Evolutionary conservation across 225 moss, liverwort and hornwort species (phyloP), one percentile per base, ranked within the genome.

Genomic region (Polytrichum formosum): DNA sequence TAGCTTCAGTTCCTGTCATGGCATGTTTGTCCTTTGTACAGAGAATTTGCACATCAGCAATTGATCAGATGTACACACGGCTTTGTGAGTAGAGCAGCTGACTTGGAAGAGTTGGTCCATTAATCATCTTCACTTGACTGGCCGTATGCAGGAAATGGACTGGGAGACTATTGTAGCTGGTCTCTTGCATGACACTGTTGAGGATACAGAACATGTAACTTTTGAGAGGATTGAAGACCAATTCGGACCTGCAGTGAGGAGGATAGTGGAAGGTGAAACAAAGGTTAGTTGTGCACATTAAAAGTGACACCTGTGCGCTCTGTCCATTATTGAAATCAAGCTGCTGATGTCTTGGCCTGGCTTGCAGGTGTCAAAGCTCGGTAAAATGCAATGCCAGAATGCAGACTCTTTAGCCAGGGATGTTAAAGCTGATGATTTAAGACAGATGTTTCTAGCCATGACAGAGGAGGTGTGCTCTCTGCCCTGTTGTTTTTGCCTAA

Each of bases 391-490:
- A 77, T 91, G 92, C 84, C 92, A 90, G 79, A 79, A 88, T 74
- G 84, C 91, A 56, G 90, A 88, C 69, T 64, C 84, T 17, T 73
- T 90, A 75, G 86, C 86, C 9, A 83, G 84, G 74, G 98, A 98
- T 74, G 98, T 94, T 55, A 94, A 98, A 85, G 98, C 98, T 59
- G 98, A 98, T 88, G 98, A 98, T 82, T 74, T 98, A 66, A 88
- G 98, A 81, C 98, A 98, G 73, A 98, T 98, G 98, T 98, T 98
- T 78, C 90, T 98, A 79, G 98, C 98, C 46, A 98, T 98, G 98
- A 98, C 98, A 28, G 98, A 98, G 75, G 98, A 98, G 94, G 98
- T 92, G 69, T 29, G 28, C 33, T 21, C 65, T 66, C 27, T 46
- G 46, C 46, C 46, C 46, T 46, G 16, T 46, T 46, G 46, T 16